Base-by-base conservation (phyloP, 495 filamentous ascomycete genomes). In the Penicillium robsamsonii region DNA sequence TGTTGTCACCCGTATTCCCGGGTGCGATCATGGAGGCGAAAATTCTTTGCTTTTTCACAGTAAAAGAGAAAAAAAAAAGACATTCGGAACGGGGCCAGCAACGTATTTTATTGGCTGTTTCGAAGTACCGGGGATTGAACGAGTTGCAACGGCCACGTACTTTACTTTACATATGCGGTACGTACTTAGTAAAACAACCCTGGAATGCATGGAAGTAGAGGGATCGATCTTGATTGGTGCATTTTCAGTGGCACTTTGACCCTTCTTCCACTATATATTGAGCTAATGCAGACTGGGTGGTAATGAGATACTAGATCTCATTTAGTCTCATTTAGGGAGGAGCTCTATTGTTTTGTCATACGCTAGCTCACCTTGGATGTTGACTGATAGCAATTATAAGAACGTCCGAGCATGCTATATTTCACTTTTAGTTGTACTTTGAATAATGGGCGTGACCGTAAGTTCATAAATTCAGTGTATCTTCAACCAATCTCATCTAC, bases 211-310 rank as follows among this genome's bases (percentile, higher is more conserved):
- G 60, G 51, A 62, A 55, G 55, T 46, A 17, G 12, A 58, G 25
- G 59, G 55, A 62, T 54, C 41, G 33, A 47, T 43, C 15, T 31
- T 50, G 18, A 62, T 58, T 58, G 55, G 59, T 52, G 45, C 37
- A 37, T 1, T 5, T 37, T 56, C 27, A n/a, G 27, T 5, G 12
- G 4, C 17, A 46, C 25, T 27, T 27, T 27, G 25, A 27, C 25
- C 25, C 15, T 18, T 27, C 25, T 44, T 35, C 33, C 5, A 6
- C 12, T 35, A n/a, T n/a, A 31, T 10, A 31, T 31, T 33, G 48
- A 50, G 25, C 12, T 35, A 53, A 12, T 27, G 13, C 35, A 45
- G 51, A 45, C 51, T 35, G 22, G 31, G 30, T 18, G 11, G 5
- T 25, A 30, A 18, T n/a, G 22, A 15, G 33, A 38, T 40, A 27